A percentile compares a stretch with the other conserved stretches of the same genome.
Evolutionary conservation across 495 filamentous ascomycete species (phyloP).

Genomic region (Aspergillus nanangensis): DNA sequence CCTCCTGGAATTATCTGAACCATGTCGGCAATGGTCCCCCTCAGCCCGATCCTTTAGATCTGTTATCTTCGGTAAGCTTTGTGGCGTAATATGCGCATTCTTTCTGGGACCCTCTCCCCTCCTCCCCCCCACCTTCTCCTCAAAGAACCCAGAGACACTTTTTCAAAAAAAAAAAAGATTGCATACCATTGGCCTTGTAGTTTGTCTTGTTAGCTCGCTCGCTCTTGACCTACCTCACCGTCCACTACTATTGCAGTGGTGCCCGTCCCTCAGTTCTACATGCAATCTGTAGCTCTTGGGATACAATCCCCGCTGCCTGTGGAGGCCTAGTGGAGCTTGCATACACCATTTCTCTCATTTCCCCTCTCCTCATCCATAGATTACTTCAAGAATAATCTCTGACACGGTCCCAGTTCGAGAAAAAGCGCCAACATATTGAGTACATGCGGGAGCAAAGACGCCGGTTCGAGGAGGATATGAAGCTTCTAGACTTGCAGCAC

Average conservation of each 20-base stretch:
- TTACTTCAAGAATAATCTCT: no score
- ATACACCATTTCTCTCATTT: no score
- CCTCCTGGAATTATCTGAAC: conserved; percentile 71
- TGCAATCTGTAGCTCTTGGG: no score
- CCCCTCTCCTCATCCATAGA: no score
- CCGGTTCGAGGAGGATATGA: conserved; percentile 83
- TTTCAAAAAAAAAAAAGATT: no score
- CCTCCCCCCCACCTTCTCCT: not conserved
- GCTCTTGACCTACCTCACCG: no score
- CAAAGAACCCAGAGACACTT: no score
- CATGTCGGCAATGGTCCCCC: conserved; percentile 33
- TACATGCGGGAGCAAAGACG: conserved; percentile 77
- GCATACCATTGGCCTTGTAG: no score
- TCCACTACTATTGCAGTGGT: no score
- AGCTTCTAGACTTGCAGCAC: conserved; percentile 76
- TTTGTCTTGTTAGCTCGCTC: no score
- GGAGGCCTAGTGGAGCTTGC: no score
- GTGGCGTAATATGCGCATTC: conserved; percentile 4
- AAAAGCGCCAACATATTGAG: conserved; percentile 86
- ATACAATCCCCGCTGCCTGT: not conserved
- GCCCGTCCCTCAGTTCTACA: no score
- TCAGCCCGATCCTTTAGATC: conserved; percentile 55
- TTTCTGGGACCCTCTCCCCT: not conserved
- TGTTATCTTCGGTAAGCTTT: conserved; percentile 48
- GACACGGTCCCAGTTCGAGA: conserved; percentile 65